Conservation (phyloP, 1,284 basidiomycete species). For the Malassezia cuniculi region DNA sequence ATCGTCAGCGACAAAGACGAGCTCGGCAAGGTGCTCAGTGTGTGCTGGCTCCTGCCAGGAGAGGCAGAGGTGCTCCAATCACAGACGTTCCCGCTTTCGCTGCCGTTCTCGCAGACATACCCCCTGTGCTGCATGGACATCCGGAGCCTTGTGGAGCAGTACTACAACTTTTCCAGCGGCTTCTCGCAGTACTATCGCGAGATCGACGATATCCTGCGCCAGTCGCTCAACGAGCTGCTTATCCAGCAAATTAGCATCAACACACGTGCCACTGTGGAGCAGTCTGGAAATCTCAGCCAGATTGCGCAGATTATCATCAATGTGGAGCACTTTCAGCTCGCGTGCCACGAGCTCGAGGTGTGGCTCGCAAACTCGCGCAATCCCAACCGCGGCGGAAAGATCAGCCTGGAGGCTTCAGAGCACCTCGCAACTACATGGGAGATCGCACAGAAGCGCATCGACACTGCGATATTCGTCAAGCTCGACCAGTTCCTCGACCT, state of each 20-base stretch:
- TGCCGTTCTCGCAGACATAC: slow-evolving; percentile 92
- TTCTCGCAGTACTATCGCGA: slow-evolving; percentile 80
- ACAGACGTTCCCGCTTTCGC: slow-evolving; percentile 57
- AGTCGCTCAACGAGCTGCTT: slow-evolving; percentile 77
- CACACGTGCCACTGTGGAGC: slow-evolving; percentile 60
- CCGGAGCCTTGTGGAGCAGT: slow-evolving; percentile 81
- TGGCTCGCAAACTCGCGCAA: slow-evolving; percentile 60
- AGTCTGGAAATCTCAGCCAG: slow-evolving; percentile 64
- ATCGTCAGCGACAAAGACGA: slow-evolving; percentile 61
- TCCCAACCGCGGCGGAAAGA: slow-evolving; percentile 66
- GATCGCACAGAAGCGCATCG: slow-evolving; percentile 65
- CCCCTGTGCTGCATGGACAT: slow-evolving; percentile 93
- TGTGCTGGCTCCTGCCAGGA: slow-evolving; percentile 65
- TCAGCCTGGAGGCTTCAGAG: slow-evolving; percentile 56
- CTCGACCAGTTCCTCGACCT: slow-evolving; percentile 93
- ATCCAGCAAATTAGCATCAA: slow-evolving; percentile 66
- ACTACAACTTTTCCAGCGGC: slow-evolving; percentile 91
- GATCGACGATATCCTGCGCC: slow-evolving; percentile 79
- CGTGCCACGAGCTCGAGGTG: slow-evolving; percentile 73
- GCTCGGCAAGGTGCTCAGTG: slow-evolving; percentile 62
- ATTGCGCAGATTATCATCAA: slow-evolving; percentile 89
- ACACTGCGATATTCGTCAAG: slow-evolving; percentile 71
- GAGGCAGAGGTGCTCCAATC: slow-evolving; percentile 20
- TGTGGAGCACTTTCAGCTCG: slow-evolving; percentile 76
- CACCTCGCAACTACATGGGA: slow-evolving; percentile 61